Evolutionary conservation across 2,329 filamentous ascomycete species (phyloP).

Genomic region (Phialocephala subalpina): DNA sequence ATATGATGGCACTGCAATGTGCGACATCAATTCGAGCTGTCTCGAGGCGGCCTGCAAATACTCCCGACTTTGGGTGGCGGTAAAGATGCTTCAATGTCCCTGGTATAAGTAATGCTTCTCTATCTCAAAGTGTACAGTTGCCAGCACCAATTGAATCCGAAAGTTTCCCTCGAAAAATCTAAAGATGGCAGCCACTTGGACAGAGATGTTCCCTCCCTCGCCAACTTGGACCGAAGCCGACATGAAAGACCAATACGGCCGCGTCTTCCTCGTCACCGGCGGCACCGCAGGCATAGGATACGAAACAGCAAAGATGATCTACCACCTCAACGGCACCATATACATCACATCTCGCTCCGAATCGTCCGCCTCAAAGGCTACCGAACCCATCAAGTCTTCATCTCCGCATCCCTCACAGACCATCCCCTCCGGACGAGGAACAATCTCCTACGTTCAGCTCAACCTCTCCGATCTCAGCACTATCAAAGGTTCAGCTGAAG

Average conservation of each 20-base stretch:
- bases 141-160: too few relatives aligned
- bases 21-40: too few relatives aligned
- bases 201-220: slow-evolving; percentile 20
- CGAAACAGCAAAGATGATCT: slow-evolving; percentile 24
- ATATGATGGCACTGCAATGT: too few relatives aligned
- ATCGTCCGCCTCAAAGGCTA: slow-evolving; percentile 47
- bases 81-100: too few relatives aligned
- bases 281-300: slow-evolving; percentile 32
- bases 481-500: slow-evolving; percentile 45
- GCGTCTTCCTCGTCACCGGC: slow-evolving; percentile 28
- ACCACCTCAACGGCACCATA: slow-evolving; percentile 43
- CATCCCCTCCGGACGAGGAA: slow-evolving; percentile 40
- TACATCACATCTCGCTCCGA: slow-evolving; percentile 51
- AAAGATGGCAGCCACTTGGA: slow-evolving; percentile 17
- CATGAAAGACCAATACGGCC: slow-evolving; percentile 16
- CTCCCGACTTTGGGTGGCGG: too few relatives aligned
- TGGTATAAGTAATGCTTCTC: too few relatives aligned
- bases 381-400: slow-evolving; percentile 36
- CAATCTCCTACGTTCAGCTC: slow-evolving; percentile 46
- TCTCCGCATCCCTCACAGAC: slow-evolving; percentile 7
- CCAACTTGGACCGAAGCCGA: slow-evolving; percentile 16
- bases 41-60: too few relatives aligned
- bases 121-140: too few relatives aligned
- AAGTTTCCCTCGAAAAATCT: background rate
- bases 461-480: slow-evolving; percentile 47